phyloP scores from a whole-genome alignment of 2,329 filamentous ascomycete species.

The Pyricularia sp. region DNA sequence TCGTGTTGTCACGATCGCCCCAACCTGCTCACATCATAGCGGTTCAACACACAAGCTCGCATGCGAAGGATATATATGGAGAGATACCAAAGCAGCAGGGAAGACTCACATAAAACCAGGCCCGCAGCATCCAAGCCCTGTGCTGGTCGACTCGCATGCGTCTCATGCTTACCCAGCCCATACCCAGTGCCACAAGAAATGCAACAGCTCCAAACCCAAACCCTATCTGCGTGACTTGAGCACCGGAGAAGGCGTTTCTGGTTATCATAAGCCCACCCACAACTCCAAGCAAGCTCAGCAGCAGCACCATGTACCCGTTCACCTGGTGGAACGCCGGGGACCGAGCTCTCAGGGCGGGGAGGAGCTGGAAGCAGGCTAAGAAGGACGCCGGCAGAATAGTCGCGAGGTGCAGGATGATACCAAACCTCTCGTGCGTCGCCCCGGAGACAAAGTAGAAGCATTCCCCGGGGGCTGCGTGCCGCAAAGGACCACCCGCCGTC shows the following conservation, averaged over 20 bases:
- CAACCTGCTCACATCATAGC: constrained; percentile 21
- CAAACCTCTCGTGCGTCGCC: constrained; percentile 19
- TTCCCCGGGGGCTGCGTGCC: constrained; percentile 11
- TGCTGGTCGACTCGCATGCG: constrained; percentile 4
- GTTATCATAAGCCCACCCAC: constrained; percentile 44
- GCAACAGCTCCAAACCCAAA: constrained; percentile 7
- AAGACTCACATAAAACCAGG: constrained; percentile 3
- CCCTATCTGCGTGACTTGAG: constrained; percentile 34
- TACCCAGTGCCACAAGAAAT: constrained; percentile 29
- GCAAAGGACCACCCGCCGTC: background rate
- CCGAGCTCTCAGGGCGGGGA: constrained; percentile 36
- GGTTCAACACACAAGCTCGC: background rate
- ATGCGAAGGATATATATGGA: background rate
- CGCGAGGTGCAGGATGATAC: constrained; percentile 36
- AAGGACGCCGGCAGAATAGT: constrained; percentile 33
- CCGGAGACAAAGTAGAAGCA: constrained; percentile 22
- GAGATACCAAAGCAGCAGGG: background rate
- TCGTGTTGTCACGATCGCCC: constrained; percentile 41
- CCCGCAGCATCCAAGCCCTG: constrained; percentile 5
- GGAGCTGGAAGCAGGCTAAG: constrained; percentile 37
- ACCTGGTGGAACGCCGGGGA: constrained; percentile 46
- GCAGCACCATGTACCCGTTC: constrained; percentile 45
- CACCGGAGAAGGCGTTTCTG: constrained; percentile 43
- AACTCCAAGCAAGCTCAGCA: constrained; percentile 35
- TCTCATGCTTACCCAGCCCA: constrained; percentile 37